Percentiles rank a stretch among this genome's conserved stretches.
These are phyloP conservation scores for Rhytidiadelphus loreus DNA, from an alignment of 225 moss, liverwort and hornwort genomes.

Conservation along the genomic window DNA sequence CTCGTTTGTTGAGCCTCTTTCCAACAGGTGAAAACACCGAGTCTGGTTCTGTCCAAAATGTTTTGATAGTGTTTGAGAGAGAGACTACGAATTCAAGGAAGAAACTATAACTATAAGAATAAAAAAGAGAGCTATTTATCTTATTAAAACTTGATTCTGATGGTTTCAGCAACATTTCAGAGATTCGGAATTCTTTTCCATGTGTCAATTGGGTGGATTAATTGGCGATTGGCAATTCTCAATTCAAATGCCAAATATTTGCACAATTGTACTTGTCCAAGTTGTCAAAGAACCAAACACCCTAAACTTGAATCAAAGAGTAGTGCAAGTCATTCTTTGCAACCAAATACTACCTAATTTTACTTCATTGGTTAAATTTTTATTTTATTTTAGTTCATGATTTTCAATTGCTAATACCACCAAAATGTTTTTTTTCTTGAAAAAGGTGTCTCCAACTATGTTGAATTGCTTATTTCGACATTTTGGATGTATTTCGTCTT, in stretches of 20 bases:
- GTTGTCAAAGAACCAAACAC: neutral
- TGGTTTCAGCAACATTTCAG: neutral
- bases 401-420: too few relatives aligned
- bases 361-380: too few relatives aligned
- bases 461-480: neutral
- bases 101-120: too few relatives aligned
- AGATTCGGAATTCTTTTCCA: neutral
- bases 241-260: neutral
- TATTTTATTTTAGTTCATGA: too few relatives aligned
- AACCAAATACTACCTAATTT: neutral
- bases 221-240: too few relatives aligned
- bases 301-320: neutral
- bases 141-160: neutral
- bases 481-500: neutral
- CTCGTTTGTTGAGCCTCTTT: conserved; percentile 24
- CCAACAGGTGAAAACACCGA: conserved; percentile 8
- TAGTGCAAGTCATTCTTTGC: neutral
- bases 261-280: neutral
- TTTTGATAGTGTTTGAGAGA: neutral
- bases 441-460: neutral
- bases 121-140: neutral
- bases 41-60: neutral
- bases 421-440: neutral
- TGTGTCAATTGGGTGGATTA: neutral
- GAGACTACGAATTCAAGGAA: neutral